Base-by-base conservation (phyloP, 2,329 filamentous ascomycete species). In the Calonectria multiphialidica region DNA sequence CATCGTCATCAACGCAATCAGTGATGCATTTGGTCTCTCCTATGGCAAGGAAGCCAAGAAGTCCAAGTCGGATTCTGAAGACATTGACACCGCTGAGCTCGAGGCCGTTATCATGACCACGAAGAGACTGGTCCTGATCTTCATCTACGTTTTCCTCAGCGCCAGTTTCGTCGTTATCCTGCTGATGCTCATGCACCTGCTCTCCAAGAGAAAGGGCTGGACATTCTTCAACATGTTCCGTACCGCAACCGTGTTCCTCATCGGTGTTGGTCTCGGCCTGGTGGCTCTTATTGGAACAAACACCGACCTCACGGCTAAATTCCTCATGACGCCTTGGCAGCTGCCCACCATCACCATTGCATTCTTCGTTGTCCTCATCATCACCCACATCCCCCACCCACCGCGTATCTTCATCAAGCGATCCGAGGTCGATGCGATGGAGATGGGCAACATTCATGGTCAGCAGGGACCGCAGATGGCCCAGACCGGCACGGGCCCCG, bases 321-420 rank as follows among this genome's bases (percentile, higher is more conserved):
- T 64, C 30, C 44, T 73, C 30, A 4, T 47, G 37, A 68, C 71
- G 2, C 71, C 71, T 5, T 66, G 63, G 71, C 68, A 62, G 25
- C 21, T 73, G 45, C 71, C 71, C 1, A 71, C 68, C 5, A 63
- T 73, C 30, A 57, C 64, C 21, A 68, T 68, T 28, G 47, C 50
- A 40, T 68, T 59, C 65, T 49, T 68, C 8, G 30, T 68, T 28
- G 65, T 68, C 9, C 78, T 79, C 1, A 72, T 74, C 0, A 82
- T 81, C 37, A 86, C 63, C 37, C 71, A 73, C 42, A 15, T 73
- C 2, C 82, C 90, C 8, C 47, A 64, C 28, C 66, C 70, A n/a
- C 53, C 70, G 2, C 65, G 65, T 6, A 71, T 71, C 37, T 66
- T 71, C 53, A 47, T 71, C 50, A 66, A 57, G 21, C 61, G 62